Conservation (phyloP, 2,329 filamentous ascomycete genomes). For the Colletotrichum gigasporum region DNA sequence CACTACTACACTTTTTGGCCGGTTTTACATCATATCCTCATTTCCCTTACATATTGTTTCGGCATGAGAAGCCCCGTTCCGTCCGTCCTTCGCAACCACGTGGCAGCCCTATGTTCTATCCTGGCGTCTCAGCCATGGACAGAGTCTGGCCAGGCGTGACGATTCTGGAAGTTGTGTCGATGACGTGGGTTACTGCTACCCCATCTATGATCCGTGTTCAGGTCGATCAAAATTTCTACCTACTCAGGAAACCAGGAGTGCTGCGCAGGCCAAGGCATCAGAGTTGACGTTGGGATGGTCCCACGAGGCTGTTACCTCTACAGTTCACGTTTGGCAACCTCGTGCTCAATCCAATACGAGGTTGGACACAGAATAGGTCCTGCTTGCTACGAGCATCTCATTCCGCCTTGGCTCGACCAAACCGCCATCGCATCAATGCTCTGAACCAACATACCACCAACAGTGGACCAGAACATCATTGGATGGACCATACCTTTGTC, state of each 20-base stretch:
- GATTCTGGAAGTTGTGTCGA: not conserved
- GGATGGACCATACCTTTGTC: not conserved
- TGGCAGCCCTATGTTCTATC: not conserved
- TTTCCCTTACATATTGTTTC: not conserved
- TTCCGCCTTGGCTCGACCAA: slow-evolving; percentile 13
- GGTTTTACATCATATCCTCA: not conserved
- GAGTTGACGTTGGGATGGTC: too few relatives aligned
- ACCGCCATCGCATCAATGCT: not conserved
- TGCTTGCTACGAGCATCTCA: not conserved
- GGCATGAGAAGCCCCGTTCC: slow-evolving; percentile 10
- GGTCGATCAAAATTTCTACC: too few relatives aligned
- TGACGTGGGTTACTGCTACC: too few relatives aligned
- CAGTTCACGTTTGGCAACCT: not conserved
- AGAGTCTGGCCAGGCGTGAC: not conserved
- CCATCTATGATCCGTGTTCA: too few relatives aligned
- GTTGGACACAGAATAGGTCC: not conserved
- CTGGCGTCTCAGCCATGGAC: too few relatives aligned
- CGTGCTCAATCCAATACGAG: not conserved
- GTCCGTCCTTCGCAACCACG: slow-evolving; percentile 21
- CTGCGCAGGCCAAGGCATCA: too few relatives aligned
- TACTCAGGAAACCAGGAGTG: too few relatives aligned
- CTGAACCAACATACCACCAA: slow-evolving; percentile 9
- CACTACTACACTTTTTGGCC: not conserved
- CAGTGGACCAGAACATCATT: not conserved
- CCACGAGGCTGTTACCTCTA: too few relatives aligned